Evolutionary conservation across 192 early-diverging fungal genomes (phyloP).

Genomic region (Coemansia sp.): DNA sequence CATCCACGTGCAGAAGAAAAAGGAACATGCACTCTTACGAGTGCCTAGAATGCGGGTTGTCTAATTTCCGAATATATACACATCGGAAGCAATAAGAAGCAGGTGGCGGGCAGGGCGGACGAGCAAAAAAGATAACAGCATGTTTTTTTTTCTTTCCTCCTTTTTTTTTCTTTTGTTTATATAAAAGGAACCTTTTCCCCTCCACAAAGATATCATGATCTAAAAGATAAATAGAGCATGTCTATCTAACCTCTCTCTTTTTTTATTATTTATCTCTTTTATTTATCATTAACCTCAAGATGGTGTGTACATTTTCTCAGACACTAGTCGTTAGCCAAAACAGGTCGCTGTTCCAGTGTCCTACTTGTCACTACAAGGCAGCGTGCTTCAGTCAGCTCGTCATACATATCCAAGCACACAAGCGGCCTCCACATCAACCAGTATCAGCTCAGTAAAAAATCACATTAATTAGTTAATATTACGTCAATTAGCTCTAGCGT

Average conservation of each 20-base stretch:
- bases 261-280: not conserved
- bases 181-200: not conserved
- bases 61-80: not conserved
- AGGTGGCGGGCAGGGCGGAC: not conserved
- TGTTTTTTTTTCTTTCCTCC: not conserved
- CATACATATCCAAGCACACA: slow-evolving; percentile 22
- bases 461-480: not conserved
- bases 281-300: not conserved
- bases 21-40: not conserved
- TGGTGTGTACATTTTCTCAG: not conserved
- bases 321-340: not conserved
- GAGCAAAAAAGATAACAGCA: not conserved
- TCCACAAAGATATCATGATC: not conserved
- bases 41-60: not conserved
- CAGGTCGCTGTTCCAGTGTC: slow-evolving; percentile 17
- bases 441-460: not conserved
- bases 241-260: not conserved
- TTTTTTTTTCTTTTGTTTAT: not conserved
- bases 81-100: not conserved
- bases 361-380: slow-evolving; percentile 15
- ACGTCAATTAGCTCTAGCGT: not conserved
- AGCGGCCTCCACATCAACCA: not conserved
- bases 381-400: slow-evolving; percentile 16
- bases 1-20: not conserved
- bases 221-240: not conserved